Evolutionary conservation across 106 monocot genomes (phyloP).

Genomic region (Cymbidium sinense): DNA sequence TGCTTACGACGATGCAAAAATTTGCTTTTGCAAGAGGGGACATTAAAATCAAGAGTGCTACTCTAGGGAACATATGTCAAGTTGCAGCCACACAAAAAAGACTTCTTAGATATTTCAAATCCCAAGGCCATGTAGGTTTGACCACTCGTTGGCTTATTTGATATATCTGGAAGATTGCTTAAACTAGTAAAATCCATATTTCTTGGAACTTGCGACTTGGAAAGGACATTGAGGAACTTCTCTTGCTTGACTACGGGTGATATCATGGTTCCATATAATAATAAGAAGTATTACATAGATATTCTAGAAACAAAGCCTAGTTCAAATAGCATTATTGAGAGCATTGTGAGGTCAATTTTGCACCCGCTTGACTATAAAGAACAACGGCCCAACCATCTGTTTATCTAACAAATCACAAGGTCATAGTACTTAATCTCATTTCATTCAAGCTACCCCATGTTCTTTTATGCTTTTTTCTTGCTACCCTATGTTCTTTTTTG

Average conservation of each 20-base stretch:
- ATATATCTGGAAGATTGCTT: neutral
- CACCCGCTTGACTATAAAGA: conserved; percentile 90
- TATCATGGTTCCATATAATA: no score
- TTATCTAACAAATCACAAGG: conserved; percentile 33
- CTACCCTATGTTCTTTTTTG: neutral
- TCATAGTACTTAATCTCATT: no score
- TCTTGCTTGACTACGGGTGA: no score
- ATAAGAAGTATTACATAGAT: no score
- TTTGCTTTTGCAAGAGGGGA: conserved; percentile 91
- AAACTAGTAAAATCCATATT: neutral
- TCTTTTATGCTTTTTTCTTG: no score
- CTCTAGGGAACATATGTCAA: conserved; percentile 80
- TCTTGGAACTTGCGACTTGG: conserved; percentile 42
- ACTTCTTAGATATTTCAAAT: conserved; percentile 80
- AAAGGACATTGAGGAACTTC: conserved; percentile 82
- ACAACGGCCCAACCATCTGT: conserved; percentile 40
- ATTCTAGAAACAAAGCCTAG: conserved; percentile 93
- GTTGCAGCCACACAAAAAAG: no score
- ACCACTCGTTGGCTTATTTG: no score
- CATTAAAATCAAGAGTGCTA: conserved; percentile 57
- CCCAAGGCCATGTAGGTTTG: conserved; percentile 71
- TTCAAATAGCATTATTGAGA: conserved; percentile 88
- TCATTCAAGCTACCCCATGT: no score
- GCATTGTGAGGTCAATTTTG: conserved; percentile 97
- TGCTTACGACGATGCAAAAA: conserved; percentile 79